These are phyloP conservation scores for Fusarium aywerte DNA, from an alignment of 2,329 filamentous ascomycete genomes.

Conservation along the genomic window DNA sequence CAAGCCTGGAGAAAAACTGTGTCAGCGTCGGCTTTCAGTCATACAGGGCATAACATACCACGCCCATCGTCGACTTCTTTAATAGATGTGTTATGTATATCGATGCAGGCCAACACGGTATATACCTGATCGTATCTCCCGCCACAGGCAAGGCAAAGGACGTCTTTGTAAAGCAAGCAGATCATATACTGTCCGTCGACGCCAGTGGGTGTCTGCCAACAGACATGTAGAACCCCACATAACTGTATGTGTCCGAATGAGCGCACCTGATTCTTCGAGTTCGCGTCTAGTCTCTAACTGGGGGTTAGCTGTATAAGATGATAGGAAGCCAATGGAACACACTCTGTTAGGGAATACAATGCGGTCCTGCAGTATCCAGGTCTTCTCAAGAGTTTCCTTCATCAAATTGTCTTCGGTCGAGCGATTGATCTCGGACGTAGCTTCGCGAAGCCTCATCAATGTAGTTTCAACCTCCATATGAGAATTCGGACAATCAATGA, in stretches of 20 bases:
- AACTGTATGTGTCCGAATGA: constrained; percentile 82
- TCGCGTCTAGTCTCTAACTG: constrained; percentile 60
- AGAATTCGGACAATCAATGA: constrained; percentile 84
- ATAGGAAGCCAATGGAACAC: constrained; percentile 42
- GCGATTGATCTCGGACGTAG: constrained; percentile 82
- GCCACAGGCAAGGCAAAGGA: constrained; percentile 78
- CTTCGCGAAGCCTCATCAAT: constrained; percentile 76
- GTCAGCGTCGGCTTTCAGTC: background rate
- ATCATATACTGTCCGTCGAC: constrained; percentile 85
- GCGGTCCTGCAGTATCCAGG: constrained; percentile 85
- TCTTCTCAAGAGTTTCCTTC: constrained; percentile 78
- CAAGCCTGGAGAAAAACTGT: constrained; percentile 66
- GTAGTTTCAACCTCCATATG: constrained; percentile 83
- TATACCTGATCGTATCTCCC: constrained; percentile 74
- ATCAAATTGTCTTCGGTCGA: constrained; percentile 81
- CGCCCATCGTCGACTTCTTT: constrained; percentile 80
- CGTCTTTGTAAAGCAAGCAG: constrained; percentile 83
- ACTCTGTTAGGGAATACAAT: constrained; percentile 80
- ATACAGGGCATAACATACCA: constrained; percentile 60
- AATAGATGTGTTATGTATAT: constrained; percentile 71
- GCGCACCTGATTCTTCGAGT: constrained; percentile 74
- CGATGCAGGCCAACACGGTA: constrained; percentile 78
- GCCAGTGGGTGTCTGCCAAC: constrained; percentile 77
- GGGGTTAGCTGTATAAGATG: background rate
- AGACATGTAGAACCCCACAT: constrained; percentile 85